Conservation (phyloP, 805 yeast species). For the Lipomyces yamadae region DNA sequence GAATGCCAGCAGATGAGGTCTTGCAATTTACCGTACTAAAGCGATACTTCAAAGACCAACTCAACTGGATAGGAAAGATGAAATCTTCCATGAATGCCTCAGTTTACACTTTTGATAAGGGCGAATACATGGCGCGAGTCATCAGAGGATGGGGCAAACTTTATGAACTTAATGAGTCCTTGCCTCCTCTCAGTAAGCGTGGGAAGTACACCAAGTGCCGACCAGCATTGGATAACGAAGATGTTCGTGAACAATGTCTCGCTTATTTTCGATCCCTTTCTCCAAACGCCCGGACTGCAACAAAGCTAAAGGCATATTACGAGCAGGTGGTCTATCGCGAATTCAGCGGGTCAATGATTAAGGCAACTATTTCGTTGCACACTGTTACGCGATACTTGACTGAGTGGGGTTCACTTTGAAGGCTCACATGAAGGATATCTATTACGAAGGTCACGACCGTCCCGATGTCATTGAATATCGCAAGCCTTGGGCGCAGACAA, state of each 20-base stretch:
- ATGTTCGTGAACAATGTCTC: background rate
- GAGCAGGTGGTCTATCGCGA: slow-evolving; percentile 3
- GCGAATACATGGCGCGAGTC: too few species aligned
- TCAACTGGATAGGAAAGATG: too few species aligned
- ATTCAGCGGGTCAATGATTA: background rate
- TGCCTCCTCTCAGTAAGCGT: background rate
- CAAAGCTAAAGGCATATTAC: slow-evolving; percentile 1
- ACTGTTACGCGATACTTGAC: background rate
- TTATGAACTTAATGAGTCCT: too few species aligned
- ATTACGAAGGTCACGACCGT: background rate
- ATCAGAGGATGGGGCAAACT: too few species aligned
- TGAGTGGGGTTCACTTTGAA: background rate
- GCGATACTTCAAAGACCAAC: slow-evolving; percentile 3
- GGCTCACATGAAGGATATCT: background rate
- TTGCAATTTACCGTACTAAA: background rate
- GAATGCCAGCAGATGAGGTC: background rate
- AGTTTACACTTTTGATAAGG: too few species aligned
- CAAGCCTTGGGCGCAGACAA: too few species aligned
- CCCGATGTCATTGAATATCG: background rate
- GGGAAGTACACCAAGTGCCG: background rate
- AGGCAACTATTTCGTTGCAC: background rate
- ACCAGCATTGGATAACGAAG: slow-evolving; percentile 5
- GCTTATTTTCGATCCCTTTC: background rate
- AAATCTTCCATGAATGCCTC: too few species aligned
- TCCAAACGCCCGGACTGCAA: slow-evolving; percentile 6